Conservation (phyloP, 306 rosid species). For the Vigna unguiculata region DNA sequence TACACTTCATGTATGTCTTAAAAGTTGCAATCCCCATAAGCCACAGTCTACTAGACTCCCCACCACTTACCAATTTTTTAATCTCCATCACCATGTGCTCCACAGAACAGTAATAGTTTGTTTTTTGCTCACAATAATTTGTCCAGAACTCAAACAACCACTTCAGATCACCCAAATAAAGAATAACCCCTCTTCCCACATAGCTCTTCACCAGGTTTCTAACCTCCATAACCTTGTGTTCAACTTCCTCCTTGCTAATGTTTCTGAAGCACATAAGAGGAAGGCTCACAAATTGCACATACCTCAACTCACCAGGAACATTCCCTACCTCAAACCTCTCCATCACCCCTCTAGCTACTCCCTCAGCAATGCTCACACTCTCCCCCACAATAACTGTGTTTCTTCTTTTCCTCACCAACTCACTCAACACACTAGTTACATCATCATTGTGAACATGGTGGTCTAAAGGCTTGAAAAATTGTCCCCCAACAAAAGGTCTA, state of each 20-base stretch:
- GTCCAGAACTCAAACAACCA: conserved; percentile 88
- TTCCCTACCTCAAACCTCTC: conserved; percentile 71
- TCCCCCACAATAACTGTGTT: conserved; percentile 79
- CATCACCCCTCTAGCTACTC: conserved; percentile 66
- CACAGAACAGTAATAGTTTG: conserved; percentile 56
- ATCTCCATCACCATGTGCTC: conserved; percentile 79
- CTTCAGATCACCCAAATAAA: conserved; percentile 79
- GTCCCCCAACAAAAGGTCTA: conserved; percentile 42
- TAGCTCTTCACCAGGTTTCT: conserved; percentile 69
- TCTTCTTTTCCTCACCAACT: conserved; percentile 62
- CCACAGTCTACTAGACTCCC: conserved; percentile 64
- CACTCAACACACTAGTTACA: conserved; percentile 63
- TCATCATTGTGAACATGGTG: conserved; percentile 56
- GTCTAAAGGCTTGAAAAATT: conserved; percentile 45
- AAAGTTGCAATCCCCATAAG: conserved; percentile 79
- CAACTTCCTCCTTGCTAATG: conserved; percentile 68
- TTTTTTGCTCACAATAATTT: conserved; percentile 54
- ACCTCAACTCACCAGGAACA: conserved; percentile 56
- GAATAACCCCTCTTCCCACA: conserved; percentile 74
- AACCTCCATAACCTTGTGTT: conserved; percentile 69
- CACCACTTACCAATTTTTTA: conserved; percentile 65
- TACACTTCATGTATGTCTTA: conserved; percentile 72
- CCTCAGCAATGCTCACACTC: conserved; percentile 53
- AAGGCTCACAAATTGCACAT: conserved; percentile 68
- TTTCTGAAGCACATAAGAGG: conserved; percentile 68